phyloP scores from a whole-genome alignment of 192 early-diverging fungal species.

The Phycomyces nitens region DNA sequence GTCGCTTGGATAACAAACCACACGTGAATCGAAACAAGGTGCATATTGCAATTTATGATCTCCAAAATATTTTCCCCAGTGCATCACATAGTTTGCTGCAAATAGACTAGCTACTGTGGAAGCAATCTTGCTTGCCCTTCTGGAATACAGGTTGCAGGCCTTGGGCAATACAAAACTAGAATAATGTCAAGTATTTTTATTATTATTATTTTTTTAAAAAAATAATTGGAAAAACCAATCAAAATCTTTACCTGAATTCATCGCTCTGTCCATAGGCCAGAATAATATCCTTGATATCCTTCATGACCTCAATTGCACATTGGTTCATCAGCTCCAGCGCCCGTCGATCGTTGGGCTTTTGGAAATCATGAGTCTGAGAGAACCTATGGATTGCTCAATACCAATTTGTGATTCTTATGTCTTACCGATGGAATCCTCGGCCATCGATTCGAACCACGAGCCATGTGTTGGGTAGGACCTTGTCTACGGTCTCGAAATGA shows the following conservation, averaged over 20 bases:
- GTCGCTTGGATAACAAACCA: conserved; percentile 82
- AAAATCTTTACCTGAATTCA: conserved; percentile 81
- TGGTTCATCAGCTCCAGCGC: conserved; percentile 82
- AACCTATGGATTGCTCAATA: conserved; percentile 51
- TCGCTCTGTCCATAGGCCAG: conserved; percentile 92
- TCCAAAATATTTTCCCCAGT: conserved; percentile 75
- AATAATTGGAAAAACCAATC: too few species aligned
- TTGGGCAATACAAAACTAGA: conserved; percentile 76
- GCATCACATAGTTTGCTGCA: conserved; percentile 78
- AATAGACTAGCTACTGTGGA: conserved; percentile 83
- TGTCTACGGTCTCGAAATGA: conserved; percentile 77
- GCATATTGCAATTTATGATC: conserved; percentile 64
- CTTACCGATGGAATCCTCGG: conserved; percentile 76
- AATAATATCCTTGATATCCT: conserved; percentile 72
- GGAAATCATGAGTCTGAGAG: conserved; percentile 67
- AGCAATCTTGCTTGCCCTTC: conserved; percentile 78
- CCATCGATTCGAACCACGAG: conserved; percentile 93
- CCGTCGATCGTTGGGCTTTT: conserved; percentile 75
- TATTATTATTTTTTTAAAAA: too few species aligned
- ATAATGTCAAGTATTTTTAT: too few species aligned
- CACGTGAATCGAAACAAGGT: conserved; percentile 89
- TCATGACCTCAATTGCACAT: conserved; percentile 76
- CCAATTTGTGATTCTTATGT: too few species aligned
- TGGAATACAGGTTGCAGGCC: conserved; percentile 61
- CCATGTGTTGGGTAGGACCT: conserved; percentile 80